Conservation (phyloP, 345 rosid species). For the Eucalyptus paniculata region DNA sequence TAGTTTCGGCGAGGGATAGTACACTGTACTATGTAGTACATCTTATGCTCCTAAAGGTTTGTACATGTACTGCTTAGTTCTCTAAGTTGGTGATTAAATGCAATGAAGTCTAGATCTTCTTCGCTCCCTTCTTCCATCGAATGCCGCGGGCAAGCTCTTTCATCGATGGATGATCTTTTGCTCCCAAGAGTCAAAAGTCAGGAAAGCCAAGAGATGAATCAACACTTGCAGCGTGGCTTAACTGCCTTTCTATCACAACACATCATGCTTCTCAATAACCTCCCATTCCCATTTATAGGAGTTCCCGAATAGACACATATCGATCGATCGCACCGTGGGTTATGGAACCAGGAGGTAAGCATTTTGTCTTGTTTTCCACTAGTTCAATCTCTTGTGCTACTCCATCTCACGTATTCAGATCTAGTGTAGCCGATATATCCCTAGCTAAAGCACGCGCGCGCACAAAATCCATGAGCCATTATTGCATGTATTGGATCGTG, state of each 20-base stretch:
- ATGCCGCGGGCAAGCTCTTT: too few species aligned
- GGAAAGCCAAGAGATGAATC: too few species aligned
- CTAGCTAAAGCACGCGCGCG: too few species aligned
- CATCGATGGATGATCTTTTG: too few species aligned
- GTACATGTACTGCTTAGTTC: background rate
- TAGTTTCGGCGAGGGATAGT: background rate
- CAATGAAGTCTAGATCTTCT: background rate
- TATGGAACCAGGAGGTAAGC: background rate
- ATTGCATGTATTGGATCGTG: background rate
- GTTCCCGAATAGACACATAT: background rate
- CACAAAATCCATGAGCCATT: background rate
- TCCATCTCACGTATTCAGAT: background rate
- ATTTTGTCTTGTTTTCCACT: background rate
- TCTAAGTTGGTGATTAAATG: background rate
- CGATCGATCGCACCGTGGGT: background rate
- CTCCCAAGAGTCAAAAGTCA: too few species aligned
- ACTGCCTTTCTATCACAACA: background rate
- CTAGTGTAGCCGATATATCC: background rate
- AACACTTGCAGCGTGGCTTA: too few species aligned
- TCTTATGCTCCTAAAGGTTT: background rate
- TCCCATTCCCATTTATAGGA: background rate
- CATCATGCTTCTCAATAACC: background rate
- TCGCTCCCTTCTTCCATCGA: background rate
- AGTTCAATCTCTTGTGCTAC: background rate
- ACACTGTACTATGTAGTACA: background rate